These are phyloP conservation scores for Ophiostoma populinum DNA, from an alignment of 2,329 filamentous ascomycete genomes.

Conservation along the genomic window DNA sequence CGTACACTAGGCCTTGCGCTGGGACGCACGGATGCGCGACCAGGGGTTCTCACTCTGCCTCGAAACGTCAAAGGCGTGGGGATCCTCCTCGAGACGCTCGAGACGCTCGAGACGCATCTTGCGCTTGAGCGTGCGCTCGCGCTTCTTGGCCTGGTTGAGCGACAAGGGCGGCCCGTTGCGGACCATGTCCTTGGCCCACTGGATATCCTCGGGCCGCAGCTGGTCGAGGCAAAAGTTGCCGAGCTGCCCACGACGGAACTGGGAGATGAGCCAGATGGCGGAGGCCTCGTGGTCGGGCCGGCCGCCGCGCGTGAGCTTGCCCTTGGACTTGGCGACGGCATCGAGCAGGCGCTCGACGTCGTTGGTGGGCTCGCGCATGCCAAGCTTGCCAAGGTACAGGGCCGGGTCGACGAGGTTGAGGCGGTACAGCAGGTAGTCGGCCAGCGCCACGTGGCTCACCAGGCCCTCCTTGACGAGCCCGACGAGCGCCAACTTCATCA, in stretches of 20 bases:
- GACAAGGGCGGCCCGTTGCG: constrained; percentile 33
- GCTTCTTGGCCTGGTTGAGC: constrained; percentile 51
- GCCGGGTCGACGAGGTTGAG: constrained; percentile 51
- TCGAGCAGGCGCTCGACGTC: constrained; percentile 59
- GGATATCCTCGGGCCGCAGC: constrained; percentile 41
- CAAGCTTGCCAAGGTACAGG: constrained; percentile 37
- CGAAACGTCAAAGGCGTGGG: no score
- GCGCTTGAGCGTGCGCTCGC: constrained; percentile 34
- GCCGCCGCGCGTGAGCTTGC: constrained; percentile 59
- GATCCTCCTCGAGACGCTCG: no score
- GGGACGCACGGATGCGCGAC: no score
- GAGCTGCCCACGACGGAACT: constrained; percentile 62
- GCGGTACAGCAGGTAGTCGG: constrained; percentile 78
- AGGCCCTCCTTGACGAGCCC: constrained; percentile 83
- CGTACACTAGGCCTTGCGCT: no score
- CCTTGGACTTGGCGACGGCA: constrained; percentile 54
- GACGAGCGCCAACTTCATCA: constrained; percentile 88
- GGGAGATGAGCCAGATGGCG: constrained; percentile 70
- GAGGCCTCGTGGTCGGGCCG: constrained; percentile 52
- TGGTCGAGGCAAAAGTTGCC: constrained; percentile 69
- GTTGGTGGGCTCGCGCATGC: constrained; percentile 55
- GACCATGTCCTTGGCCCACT: constrained; percentile 27
- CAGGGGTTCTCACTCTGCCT: no score
- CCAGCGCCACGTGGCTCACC: constrained; percentile 58
- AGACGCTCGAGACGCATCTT: background rate